These are phyloP conservation scores for Naganishia randhawae DNA, from an alignment of 768 basidiomycete genomes.

Conservation along the genomic window DNA sequence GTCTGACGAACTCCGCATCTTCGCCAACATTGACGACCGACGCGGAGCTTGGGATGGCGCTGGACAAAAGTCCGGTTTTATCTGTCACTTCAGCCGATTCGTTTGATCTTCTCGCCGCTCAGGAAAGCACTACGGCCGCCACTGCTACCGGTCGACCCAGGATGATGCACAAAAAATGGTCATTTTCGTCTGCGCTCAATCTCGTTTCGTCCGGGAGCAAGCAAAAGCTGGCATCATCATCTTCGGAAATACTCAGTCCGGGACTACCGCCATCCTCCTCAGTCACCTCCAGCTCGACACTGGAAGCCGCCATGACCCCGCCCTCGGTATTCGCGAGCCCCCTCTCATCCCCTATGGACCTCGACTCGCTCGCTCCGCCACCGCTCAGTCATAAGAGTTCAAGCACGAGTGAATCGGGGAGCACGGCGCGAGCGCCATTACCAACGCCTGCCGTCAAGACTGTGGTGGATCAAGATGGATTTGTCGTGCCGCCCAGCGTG, in stretches of 20 bases:
- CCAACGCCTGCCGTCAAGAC: not conserved
- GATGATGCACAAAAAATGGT: slow-evolving; percentile 49
- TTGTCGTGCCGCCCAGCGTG: not conserved
- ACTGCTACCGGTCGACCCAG: slow-evolving; percentile 3
- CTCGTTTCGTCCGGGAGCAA: slow-evolving; percentile 34
- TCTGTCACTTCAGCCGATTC: slow-evolving; percentile 27
- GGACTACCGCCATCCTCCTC: slow-evolving; percentile 37
- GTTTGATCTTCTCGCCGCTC: slow-evolving; percentile 13
- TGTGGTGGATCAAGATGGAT: slow-evolving; percentile 3
- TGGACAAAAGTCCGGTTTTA: slow-evolving; percentile 13
- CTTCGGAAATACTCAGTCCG: slow-evolving; percentile 62
- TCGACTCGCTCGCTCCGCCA: not conserved
- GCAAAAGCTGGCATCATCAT: slow-evolving; percentile 26
- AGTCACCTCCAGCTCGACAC: slow-evolving; percentile 31
- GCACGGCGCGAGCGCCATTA: not conserved
- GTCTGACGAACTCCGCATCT: slow-evolving; percentile 71
- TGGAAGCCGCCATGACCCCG: slow-evolving; percentile 57
- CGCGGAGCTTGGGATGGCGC: slow-evolving; percentile 39
- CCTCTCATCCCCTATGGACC: not conserved
- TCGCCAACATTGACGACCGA: slow-evolving; percentile 73
- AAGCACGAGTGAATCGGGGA: slow-evolving; percentile 1
- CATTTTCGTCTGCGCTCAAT: slow-evolving; percentile 49
- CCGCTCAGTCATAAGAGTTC: not conserved
- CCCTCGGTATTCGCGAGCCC: slow-evolving; percentile 54
- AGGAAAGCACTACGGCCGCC: too few relatives aligned